Conservation (phyloP, 352 stramenopile species). For the Plasmopara halstedii region DNA sequence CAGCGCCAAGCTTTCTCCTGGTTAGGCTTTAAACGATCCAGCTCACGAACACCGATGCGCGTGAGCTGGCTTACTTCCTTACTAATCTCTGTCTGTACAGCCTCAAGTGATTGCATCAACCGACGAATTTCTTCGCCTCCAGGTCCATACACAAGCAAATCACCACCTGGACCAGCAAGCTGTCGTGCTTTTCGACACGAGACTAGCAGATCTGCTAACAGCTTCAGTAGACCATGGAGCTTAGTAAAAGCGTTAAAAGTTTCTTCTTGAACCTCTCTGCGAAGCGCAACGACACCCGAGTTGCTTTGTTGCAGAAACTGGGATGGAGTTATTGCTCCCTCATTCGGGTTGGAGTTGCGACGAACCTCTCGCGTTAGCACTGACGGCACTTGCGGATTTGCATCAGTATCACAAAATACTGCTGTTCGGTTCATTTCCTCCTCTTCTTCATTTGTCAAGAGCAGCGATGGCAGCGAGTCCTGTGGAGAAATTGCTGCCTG, state of each 20-base stretch:
- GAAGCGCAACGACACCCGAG: constrained; percentile 61
- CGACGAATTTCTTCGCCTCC: constrained; percentile 74
- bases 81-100: constrained; percentile 68
- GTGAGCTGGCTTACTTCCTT: constrained; percentile 74
- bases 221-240: constrained; percentile 69
- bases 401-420: constrained; percentile 64
- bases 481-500: constrained; percentile 23
- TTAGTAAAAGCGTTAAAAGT: constrained; percentile 72
- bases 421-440: constrained; percentile 59
- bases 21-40: constrained; percentile 81
- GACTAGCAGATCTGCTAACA: constrained; percentile 74
- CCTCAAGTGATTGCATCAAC: constrained; percentile 77
- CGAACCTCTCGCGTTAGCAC: constrained; percentile 52
- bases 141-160: constrained; percentile 79
- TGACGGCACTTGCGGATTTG: constrained; percentile 52
- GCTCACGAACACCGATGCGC: constrained; percentile 68
- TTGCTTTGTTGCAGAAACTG: constrained; percentile 70
- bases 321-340: constrained; percentile 44
- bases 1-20: constrained; percentile 80
- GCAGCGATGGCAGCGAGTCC: constrained; percentile 35
- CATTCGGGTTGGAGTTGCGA: constrained; percentile 33
- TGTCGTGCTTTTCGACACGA: constrained; percentile 78
- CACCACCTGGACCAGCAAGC: constrained; percentile 65
- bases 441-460: constrained; percentile 66
- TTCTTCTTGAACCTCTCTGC: constrained; percentile 41